A percentile compares a stretch with the other conserved stretches of the same genome.
Conservation (phyloP, 2,329 filamentous ascomycete species). For the Fusarium stilboides region DNA sequence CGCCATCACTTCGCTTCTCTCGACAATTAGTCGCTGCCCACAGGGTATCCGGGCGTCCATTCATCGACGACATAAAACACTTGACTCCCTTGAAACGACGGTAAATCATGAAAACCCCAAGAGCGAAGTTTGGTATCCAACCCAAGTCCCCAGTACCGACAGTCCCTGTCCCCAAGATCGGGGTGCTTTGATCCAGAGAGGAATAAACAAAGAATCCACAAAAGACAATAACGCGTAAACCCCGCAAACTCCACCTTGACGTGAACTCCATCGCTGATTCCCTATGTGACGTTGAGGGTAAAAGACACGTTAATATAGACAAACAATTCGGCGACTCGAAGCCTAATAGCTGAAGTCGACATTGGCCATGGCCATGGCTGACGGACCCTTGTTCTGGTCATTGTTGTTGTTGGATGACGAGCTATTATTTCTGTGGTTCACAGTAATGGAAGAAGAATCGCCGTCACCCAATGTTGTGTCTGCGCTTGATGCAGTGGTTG, state of each 20-base stretch:
- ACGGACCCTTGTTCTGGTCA: constrained; percentile 66
- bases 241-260: constrained; percentile 49
- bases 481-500: constrained; percentile 61
- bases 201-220: constrained; percentile 32
- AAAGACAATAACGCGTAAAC: constrained; percentile 39
- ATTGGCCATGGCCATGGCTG: constrained; percentile 71
- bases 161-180: constrained; percentile 37
- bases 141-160: constrained; percentile 33
- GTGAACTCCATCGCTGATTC: constrained; percentile 56
- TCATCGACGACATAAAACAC: constrained; percentile 48
- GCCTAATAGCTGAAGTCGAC: constrained; percentile 75
- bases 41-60: constrained; percentile 49
- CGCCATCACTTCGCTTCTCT: constrained; percentile 32
- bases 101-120: constrained; percentile 33
- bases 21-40: constrained; percentile 50
- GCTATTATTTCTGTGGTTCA: constrained; percentile 53
- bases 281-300: constrained; percentile 49
- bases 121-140: constrained; percentile 43
- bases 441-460: constrained; percentile 59
- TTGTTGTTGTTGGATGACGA: constrained; percentile 52
- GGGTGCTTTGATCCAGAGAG: constrained; percentile 34
- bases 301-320: constrained; percentile 50
- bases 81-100: constrained; percentile 41
- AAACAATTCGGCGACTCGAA: constrained; percentile 38
- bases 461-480: constrained; percentile 59